Percentiles rank a stretch among this genome's conserved stretches.
These are phyloP conservation scores for Thermothielavioides terrestris DNA, from an alignment of 495 filamentous ascomycete genomes.

Conservation along the genomic window DNA sequence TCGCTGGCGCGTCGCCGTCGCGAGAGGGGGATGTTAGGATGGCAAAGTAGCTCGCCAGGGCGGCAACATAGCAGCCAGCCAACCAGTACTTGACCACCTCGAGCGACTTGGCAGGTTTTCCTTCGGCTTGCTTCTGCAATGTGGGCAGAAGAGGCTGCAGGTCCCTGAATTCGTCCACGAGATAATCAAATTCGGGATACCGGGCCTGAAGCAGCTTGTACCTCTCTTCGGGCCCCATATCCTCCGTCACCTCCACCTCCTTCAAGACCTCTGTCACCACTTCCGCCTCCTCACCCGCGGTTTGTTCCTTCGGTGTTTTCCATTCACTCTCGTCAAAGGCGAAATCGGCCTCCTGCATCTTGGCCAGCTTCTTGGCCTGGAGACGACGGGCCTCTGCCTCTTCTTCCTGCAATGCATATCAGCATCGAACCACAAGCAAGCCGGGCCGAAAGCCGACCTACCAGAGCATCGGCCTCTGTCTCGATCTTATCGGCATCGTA, in stretches of 20 bases:
- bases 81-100: conserved; percentile 66
- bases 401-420: conserved; percentile 48
- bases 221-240: conserved; percentile 68
- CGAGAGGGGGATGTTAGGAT: conserved; percentile 68
- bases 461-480: conserved; percentile 78
- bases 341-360: conserved; percentile 84
- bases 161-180: conserved; percentile 69
- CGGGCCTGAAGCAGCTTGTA: conserved; percentile 64
- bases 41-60: conserved; percentile 88
- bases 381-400: conserved; percentile 79
- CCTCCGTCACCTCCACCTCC: conserved; percentile 68
- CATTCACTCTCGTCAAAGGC: conserved; percentile 85
- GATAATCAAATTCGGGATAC: conserved; percentile 85
- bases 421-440: not conserved
- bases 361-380: conserved; percentile 79
- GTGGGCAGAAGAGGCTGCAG: conserved; percentile 59
- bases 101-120: conserved; percentile 44
- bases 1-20: conserved; percentile 41
- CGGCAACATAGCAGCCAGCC: conserved; percentile 72
- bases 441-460: conserved; percentile 3
- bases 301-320: conserved; percentile 43
- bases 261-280: conserved; percentile 76
- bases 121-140: conserved; percentile 42
- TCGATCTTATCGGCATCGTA: conserved; percentile 86
- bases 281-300: conserved; percentile 38